These are phyloP conservation scores for Solanum tarapatanum DNA, from an alignment of 257 asterid species.

Conservation along the genomic window DNA sequence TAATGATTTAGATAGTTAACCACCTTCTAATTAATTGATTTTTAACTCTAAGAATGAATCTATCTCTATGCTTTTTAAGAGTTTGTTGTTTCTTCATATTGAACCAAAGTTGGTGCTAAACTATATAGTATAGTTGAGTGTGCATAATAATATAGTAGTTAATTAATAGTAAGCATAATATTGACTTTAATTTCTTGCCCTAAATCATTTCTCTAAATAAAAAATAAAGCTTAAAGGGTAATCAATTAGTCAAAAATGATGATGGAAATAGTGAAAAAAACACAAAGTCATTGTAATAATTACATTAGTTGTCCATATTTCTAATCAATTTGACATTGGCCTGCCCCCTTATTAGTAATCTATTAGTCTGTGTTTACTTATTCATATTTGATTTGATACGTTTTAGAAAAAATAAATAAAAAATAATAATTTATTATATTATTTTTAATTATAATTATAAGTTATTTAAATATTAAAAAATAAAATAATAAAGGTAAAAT, in stretches of 20 bases:
- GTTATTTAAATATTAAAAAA: background rate
- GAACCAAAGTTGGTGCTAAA: background rate
- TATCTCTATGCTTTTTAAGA: background rate
- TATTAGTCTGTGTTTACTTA: accelerated
- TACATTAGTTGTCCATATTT: constrained; percentile 4
- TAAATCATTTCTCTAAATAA: background rate
- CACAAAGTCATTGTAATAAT: background rate
- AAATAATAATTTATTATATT: background rate
- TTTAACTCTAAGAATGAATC: background rate
- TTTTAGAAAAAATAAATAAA: too few relatives aligned
- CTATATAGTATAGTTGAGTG: background rate
- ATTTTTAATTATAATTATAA: background rate
- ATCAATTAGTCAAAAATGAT: constrained; percentile 7
- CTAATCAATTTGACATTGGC: background rate
- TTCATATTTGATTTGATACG: background rate
- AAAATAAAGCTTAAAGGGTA: background rate
- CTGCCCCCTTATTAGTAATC: background rate
- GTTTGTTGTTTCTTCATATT: background rate
- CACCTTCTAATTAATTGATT: background rate
- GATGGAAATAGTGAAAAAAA: background rate
- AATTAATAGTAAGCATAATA: background rate
- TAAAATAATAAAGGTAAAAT: background rate
- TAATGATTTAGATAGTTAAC: background rate
- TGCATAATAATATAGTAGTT: background rate
- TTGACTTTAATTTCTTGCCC: background rate